These are phyloP conservation scores for Petunia hybrid DNA, from an alignment of 305 asterid genomes.

Conservation along the genomic window DNA sequence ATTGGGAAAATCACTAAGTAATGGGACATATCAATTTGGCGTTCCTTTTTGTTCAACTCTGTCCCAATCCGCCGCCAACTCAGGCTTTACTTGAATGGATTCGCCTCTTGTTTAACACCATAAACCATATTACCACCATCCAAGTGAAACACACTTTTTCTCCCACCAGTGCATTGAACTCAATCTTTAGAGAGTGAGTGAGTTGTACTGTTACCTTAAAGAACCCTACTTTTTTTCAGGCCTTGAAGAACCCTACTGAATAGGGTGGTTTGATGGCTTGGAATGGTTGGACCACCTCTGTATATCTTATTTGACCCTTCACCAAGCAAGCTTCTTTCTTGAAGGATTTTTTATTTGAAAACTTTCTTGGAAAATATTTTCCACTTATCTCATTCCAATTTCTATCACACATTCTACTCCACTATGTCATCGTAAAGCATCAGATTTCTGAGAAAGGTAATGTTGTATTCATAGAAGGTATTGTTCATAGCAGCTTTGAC, in stretches of 20 bases:
- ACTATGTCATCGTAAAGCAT: background rate
- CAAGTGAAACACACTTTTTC: background rate
- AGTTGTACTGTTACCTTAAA: background rate
- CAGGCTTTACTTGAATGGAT: background rate
- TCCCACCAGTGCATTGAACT: conserved; percentile 20
- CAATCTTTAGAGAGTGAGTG: background rate
- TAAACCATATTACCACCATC: background rate
- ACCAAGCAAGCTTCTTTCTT: background rate
- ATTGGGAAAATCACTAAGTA: background rate
- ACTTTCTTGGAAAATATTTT: background rate
- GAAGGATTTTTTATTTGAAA: background rate
- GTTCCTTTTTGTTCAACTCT: background rate
- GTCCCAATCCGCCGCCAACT: background rate
- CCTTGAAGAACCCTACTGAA: background rate
- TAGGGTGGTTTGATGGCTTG: background rate
- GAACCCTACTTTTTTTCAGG: background rate
- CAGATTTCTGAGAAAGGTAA: background rate
- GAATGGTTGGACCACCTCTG: background rate
- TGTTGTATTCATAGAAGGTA: no score
- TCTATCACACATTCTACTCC: background rate
- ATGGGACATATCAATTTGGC: background rate
- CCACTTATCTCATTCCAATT: background rate
- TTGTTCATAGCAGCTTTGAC: no score
- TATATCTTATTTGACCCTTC: conserved; percentile 20
- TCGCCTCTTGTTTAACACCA: conserved; percentile 6